Evolutionary conservation across 768 basidiomycete genomes (phyloP), one percentile per base, ranked within the genome.

Genomic region (Termitomyces sp.): DNA sequence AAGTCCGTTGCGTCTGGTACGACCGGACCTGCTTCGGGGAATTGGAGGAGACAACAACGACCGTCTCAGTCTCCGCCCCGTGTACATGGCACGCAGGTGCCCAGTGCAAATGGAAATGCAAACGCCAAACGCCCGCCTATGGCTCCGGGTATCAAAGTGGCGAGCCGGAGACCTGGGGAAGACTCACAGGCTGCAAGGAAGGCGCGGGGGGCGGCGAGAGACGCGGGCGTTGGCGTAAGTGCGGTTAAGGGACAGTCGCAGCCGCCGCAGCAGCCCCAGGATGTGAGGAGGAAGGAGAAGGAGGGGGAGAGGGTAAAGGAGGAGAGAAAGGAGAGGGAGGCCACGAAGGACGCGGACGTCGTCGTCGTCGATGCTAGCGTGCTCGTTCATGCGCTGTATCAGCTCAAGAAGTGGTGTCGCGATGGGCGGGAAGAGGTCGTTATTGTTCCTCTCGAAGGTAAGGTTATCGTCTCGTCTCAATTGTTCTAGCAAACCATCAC

Each of bases 401-500:
- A 91, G 62, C 82, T 96, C 67, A 91, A 91, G 79, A 86, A 84
- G 64, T 91, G 94, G 88, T 89, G 90, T 73, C 82, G 81, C 62
- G 86, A 91, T 0, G 89, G 88, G 0, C 81, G 91, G 33, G 78
- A 88, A 63, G 93, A 95, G 73, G 75, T 94, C 36, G 68, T 97
- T 54, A 85, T 97, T 52, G 79, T 94, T 49, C 94, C 95, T 7
- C 84, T 95, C 32, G 94, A 97, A 84, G 93, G 94, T 94, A 63
- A 55, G 82, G 77, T 40, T 36, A 35, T 38, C 6, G 35, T 39
- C 38, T 57, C 20, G 49, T 61, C 22, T 58, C 16, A 40, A 15
- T 48, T 32, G 4, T n/a, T 32, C 20, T 55, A 53, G 20, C 22
- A 20, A 52, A 56, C n/a, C 8, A 5, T 40, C 18, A 15, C 38